Percentiles rank a stretch among this genome's conserved stretches.
phyloP scores from a whole-genome alignment of 805 yeast genomes.

The Candida endomychidarum region DNA sequence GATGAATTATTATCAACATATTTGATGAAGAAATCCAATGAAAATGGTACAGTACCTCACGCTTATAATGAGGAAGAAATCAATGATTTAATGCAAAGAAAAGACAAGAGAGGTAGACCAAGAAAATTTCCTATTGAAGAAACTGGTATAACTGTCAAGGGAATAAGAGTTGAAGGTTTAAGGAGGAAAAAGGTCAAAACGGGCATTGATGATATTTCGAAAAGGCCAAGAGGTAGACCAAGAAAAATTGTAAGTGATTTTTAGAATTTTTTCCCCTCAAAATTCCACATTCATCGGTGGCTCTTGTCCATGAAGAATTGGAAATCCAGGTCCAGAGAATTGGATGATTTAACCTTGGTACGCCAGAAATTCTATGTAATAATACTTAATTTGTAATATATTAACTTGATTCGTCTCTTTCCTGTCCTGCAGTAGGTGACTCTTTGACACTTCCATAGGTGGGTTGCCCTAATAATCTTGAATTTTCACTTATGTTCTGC shows the following conservation, averaged over 20 bases:
- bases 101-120: slow-evolving; percentile 52
- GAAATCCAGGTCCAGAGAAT: too few relatives aligned
- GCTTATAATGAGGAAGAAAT: slow-evolving; percentile 32
- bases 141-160: slow-evolving; percentile 44
- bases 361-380: slow-evolving; percentile 2
- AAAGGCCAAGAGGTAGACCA: slow-evolving; percentile 18
- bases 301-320: too few relatives aligned
- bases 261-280: too few relatives aligned
- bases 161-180: slow-evolving; percentile 41
- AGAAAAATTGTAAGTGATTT: slow-evolving; percentile 9
- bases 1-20: slow-evolving; percentile 10
- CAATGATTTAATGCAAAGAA: slow-evolving; percentile 34
- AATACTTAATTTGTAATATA: slow-evolving; percentile 5
- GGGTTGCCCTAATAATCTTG: background rate
- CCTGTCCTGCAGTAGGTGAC: slow-evolving; percentile 1
- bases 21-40: slow-evolving; percentile 3
- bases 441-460: slow-evolving; percentile 4
- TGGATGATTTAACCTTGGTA: too few relatives aligned
- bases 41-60: slow-evolving; percentile 3
- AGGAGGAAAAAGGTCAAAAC: slow-evolving; percentile 14
- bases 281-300: too few relatives aligned
- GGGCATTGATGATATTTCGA: slow-evolving; percentile 1
- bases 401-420: background rate
- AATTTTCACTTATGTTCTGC: slow-evolving; percentile 15
- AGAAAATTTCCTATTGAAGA: slow-evolving; percentile 49